These are phyloP conservation scores for Pelargonium exstipulatum DNA, from an alignment of 441 rosid species.

Conservation along the genomic window DNA sequence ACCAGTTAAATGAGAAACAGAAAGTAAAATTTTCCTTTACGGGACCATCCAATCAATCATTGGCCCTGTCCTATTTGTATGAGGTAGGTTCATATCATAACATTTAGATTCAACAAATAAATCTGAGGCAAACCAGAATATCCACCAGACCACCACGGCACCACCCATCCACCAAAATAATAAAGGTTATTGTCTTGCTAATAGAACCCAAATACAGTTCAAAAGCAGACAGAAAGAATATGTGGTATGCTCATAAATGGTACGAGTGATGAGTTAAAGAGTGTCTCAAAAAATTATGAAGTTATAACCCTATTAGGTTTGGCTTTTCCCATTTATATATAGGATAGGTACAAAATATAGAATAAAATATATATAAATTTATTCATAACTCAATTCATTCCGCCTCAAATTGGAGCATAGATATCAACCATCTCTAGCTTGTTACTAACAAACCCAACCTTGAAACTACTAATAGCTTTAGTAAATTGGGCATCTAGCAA, in stretches of 20 bases:
- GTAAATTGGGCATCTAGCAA: background rate
- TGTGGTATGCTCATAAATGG: background rate
- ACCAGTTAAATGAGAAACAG: background rate
- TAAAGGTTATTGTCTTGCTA: background rate
- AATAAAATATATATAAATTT: background rate
- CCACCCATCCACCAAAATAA: background rate
- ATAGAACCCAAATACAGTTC: background rate
- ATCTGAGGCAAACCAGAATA: background rate
- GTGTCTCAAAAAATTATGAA: background rate
- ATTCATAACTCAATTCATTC: background rate
- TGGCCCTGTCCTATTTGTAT: background rate
- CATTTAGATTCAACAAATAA: background rate
- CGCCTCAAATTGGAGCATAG: background rate
- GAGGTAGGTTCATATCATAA: background rate
- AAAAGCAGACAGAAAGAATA: background rate
- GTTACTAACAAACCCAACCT: background rate
- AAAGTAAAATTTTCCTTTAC: constrained; percentile 1
- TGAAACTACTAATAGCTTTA: background rate
- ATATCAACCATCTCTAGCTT: background rate
- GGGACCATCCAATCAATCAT: background rate
- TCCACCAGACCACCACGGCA: background rate
- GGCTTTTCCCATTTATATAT: background rate
- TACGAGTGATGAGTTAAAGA: background rate
- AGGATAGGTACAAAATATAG: background rate
- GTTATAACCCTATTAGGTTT: background rate